Base-by-base conservation (phyloP, 495 filamentous ascomycete species). In the Neurospora tetraspora region DNA sequence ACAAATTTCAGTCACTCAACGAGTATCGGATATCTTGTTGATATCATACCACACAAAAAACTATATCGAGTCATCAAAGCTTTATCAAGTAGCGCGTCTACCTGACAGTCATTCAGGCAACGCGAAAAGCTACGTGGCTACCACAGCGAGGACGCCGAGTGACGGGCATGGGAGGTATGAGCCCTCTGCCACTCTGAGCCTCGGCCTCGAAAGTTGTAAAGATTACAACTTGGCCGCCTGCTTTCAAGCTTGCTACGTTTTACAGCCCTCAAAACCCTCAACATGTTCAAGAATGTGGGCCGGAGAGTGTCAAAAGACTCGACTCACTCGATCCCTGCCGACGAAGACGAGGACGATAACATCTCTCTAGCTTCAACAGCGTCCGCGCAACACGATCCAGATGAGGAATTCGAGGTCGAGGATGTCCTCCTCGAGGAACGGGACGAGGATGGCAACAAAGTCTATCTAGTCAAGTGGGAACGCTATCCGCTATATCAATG, bases 401-500 rank as follows among this genome's bases (percentile, higher is more conserved):
- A 84, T 20, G 71, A 82, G 20, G 85, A 87, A 53, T 86, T 82
- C 68, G 77, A 78, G 16, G 87, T 89, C 7, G 83, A 88, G 18
- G 78, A 80, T n/a, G 79, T 89, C 61, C 74, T 86, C 16, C 86
- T 87, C 11, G 88, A 93, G 75, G 78, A 81, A 11, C 74, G 43
- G 3, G 73, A 70, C 4, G n/a, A 78, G 0, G 82, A 87, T 9
- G 81, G 78, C 10, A 75, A 78, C 31, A 81, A 75, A 72, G 73
- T 78, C 34, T 94, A 90, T 76, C 83, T 94, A 3, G 86, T 93
- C 39, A 84, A 87, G 73, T 94, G 92, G 92, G 83, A 83, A 34
- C 85, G 82, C n/a, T 94, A 91, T 72, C 80, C 83, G 1, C 68
- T 89, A 10, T 73, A 88, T 14, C 77, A 88, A 68, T 82, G 86